A percentile compares a stretch with the other conserved stretches of the same genome.
phyloP scores from a whole-genome alignment of 305 asterid species.

The Fraxinus floribunda region DNA sequence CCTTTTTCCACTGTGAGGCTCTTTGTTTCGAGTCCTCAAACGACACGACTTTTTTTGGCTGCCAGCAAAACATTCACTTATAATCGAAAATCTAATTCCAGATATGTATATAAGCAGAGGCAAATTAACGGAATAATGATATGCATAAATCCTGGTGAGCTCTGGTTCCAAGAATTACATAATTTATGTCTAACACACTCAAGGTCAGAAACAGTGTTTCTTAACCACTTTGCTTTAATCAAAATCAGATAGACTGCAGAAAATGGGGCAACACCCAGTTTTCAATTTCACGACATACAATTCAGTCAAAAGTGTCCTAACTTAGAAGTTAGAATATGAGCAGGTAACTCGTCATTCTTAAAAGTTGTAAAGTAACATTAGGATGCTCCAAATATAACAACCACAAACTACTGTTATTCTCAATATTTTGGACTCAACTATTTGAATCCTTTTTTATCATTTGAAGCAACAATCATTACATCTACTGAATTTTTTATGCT shows the following conservation, averaged over 20 bases:
- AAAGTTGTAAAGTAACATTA: not conserved
- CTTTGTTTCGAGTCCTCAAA: slow-evolving; percentile 91
- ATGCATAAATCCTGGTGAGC: not conserved
- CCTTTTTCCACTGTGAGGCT: slow-evolving; percentile 93
- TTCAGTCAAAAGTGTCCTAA: not conserved
- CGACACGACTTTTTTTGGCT: slow-evolving; percentile 86
- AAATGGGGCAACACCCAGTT: not conserved
- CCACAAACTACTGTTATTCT: not conserved
- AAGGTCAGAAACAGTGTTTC: not conserved
- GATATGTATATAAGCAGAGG: not conserved
- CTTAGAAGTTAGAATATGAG: not conserved
- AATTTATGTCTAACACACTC: not conserved
- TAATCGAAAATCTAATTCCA: not conserved
- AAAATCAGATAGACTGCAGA: not conserved
- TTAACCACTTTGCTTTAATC: not conserved
- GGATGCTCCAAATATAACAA: not conserved
- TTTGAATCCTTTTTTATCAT: not conserved
- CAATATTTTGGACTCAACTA: not conserved
- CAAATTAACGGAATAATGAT: not conserved
- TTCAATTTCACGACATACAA: not conserved
- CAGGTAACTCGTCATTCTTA: not conserved
- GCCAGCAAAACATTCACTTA: slow-evolving; percentile 22
- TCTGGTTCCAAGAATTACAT: not conserved
- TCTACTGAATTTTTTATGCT: not conserved
- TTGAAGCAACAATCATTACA: not conserved